A percentile compares a stretch with the other conserved stretches of the same genome.
phyloP scores from a whole-genome alignment of 2,329 filamentous ascomycete species.

The Aspergillus sergii region DNA sequence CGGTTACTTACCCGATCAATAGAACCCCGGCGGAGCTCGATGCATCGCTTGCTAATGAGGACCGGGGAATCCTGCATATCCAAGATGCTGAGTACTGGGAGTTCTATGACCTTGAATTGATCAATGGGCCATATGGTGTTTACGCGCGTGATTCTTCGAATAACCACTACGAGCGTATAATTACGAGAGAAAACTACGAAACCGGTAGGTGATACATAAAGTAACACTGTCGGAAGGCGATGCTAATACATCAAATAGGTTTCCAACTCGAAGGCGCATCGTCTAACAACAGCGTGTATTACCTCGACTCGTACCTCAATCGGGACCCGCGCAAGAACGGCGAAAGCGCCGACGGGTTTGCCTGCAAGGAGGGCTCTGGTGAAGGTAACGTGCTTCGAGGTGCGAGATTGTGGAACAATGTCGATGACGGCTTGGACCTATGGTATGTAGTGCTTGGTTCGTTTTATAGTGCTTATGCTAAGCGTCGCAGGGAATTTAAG shows the following conservation, averaged over 20 bases:
- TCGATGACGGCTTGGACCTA: slow-evolving; percentile 21
- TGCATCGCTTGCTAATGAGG: slow-evolving; percentile 13
- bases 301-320: slow-evolving; percentile 22
- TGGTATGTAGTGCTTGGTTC: slow-evolving; percentile 10
- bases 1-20: neutral
- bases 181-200: slow-evolving; percentile 21
- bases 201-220: slow-evolving; percentile 6
- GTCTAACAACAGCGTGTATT: slow-evolving; percentile 19
- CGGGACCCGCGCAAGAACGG: slow-evolving; percentile 23
- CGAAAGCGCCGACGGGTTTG: slow-evolving; percentile 22
- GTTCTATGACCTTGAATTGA: slow-evolving; percentile 21
- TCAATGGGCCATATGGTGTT: slow-evolving; percentile 21
- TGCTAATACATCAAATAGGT: slow-evolving; percentile 6
- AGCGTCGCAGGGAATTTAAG: slow-evolving; percentile 19
- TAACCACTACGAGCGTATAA: slow-evolving; percentile 21
- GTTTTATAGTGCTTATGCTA: neutral
- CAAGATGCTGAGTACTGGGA: slow-evolving; percentile 21
- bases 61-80: slow-evolving; percentile 21
- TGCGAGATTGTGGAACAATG: slow-evolving; percentile 21
- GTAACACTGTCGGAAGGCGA: fast-evolving
- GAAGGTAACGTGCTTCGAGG: slow-evolving; percentile 19
- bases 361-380: slow-evolving; percentile 21
- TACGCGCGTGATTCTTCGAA: slow-evolving; percentile 21
- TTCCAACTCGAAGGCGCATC: slow-evolving; percentile 19
- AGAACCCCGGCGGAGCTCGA: slow-evolving; percentile 18